These are phyloP conservation scores for Cruciata laevipes DNA, from an alignment of 257 asterid genomes.

Conservation along the genomic window DNA sequence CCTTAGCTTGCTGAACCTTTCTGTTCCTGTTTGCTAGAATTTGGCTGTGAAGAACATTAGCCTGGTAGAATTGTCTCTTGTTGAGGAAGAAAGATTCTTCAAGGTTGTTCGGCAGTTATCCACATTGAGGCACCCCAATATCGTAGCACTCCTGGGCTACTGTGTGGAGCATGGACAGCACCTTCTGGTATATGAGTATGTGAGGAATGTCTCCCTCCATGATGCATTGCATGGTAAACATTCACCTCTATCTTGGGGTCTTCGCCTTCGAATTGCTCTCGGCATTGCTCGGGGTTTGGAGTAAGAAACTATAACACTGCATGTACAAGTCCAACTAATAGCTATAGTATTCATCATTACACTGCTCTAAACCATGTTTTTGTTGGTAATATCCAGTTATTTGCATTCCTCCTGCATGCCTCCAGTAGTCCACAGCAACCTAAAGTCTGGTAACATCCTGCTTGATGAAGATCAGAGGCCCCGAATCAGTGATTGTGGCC, in stretches of 20 bases:
- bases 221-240: constrained; percentile 54
- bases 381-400: constrained; percentile 38
- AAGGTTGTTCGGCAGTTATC: constrained; percentile 60
- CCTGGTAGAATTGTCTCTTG: constrained; percentile 31
- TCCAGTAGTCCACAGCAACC: constrained; percentile 70
- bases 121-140: constrained; percentile 81
- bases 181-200: constrained; percentile 62
- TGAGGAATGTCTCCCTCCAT: constrained; percentile 56
- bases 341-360: neutral
- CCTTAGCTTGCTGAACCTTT: too few species aligned
- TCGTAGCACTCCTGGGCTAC: constrained; percentile 73
- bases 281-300: constrained; percentile 70
- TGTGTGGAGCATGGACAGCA: constrained; percentile 75
- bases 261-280: constrained; percentile 65
- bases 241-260: constrained; percentile 59
- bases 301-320: constrained; percentile 31
- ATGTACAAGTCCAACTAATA: neutral
- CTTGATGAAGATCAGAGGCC: constrained; percentile 83
- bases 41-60: too few species aligned
- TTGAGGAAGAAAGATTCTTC: constrained; percentile 71
- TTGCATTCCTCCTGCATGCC: constrained; percentile 70
- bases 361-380: neutral
- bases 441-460: constrained; percentile 75
- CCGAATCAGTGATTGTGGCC: constrained; percentile 59
- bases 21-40: too few species aligned